A percentile compares a stretch with the other conserved stretches of the same genome.
Conservation (phyloP, 257 asterid genomes). For the Solanum paucissectum region DNA sequence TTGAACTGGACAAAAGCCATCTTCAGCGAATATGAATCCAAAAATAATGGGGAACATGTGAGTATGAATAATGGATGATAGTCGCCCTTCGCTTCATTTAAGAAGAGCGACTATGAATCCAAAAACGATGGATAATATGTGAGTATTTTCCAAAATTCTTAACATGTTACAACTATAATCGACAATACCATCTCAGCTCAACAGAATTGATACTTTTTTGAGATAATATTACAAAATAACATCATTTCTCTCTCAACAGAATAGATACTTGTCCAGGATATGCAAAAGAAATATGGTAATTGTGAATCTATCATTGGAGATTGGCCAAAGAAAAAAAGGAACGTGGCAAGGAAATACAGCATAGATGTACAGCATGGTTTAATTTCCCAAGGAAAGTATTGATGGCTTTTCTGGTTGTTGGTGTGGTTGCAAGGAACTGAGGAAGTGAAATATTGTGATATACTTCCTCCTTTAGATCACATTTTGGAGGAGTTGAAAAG, state of each 20-base stretch:
- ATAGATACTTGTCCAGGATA: background rate
- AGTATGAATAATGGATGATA: background rate
- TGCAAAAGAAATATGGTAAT: background rate
- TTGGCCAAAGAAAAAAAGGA: background rate
- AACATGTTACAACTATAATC: background rate
- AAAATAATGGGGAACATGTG: background rate
- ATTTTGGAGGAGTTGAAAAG: background rate
- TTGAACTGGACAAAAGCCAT: background rate
- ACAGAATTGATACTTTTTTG: background rate
- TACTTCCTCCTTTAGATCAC: background rate
- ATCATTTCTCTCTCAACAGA: background rate
- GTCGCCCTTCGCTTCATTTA: background rate
- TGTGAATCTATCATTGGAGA: background rate
- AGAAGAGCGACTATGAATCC: background rate
- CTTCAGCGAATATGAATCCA: background rate
- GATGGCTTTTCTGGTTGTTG: background rate
- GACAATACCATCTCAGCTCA: background rate
- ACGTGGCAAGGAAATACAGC: background rate
- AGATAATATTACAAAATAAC: background rate
- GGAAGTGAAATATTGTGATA: background rate
- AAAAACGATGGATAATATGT: background rate
- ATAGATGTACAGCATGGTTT: background rate
- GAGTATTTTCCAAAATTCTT: background rate
- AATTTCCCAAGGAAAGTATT: background rate
- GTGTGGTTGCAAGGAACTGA: background rate